A percentile compares a stretch with the other conserved stretches of the same genome.
Conservation (phyloP, 768 basidiomycete species). For the Cystobasidium onofrii region DNA sequence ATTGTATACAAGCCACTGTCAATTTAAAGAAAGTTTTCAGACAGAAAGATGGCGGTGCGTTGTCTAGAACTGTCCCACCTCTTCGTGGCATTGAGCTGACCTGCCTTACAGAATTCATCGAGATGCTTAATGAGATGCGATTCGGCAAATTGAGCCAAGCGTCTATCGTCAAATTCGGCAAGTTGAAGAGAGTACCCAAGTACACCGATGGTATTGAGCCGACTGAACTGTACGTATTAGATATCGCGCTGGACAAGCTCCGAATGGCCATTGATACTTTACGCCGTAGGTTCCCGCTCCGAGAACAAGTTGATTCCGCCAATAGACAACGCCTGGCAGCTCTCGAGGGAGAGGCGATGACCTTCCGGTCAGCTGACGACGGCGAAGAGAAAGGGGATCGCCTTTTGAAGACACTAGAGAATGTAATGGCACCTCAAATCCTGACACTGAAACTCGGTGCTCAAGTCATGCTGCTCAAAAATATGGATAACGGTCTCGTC, state of each 20-base stretch:
- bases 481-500: conserved; percentile 76
- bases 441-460: conserved; percentile 69
- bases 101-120: conserved; percentile 58
- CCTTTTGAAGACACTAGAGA: conserved; percentile 68
- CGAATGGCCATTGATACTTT: conserved; percentile 23
- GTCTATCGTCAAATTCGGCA: conserved; percentile 64
- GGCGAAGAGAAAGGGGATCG: conserved; percentile 49
- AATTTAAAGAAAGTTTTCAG: conserved; percentile 93
- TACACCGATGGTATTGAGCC: conserved; percentile 55
- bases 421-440: conserved; percentile 75
- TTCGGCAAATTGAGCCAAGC: conserved; percentile 62
- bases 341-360: conserved; percentile 53
- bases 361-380: conserved; percentile 58
- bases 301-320: conserved; percentile 82
- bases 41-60: conserved; percentile 77
- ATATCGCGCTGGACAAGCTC: background rate
- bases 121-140: conserved; percentile 98
- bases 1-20: conserved; percentile 68
- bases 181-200: conserved; percentile 59
- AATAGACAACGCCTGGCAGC: conserved; percentile 62
- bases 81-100: background rate
- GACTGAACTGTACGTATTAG: conserved; percentile 68
- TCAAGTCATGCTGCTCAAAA: conserved; percentile 94
- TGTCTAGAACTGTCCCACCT: background rate
- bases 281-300: conserved; percentile 65